Base-by-base conservation (phyloP, 148 eudicot genomes). In the Chenopodium suecicum region DNA sequence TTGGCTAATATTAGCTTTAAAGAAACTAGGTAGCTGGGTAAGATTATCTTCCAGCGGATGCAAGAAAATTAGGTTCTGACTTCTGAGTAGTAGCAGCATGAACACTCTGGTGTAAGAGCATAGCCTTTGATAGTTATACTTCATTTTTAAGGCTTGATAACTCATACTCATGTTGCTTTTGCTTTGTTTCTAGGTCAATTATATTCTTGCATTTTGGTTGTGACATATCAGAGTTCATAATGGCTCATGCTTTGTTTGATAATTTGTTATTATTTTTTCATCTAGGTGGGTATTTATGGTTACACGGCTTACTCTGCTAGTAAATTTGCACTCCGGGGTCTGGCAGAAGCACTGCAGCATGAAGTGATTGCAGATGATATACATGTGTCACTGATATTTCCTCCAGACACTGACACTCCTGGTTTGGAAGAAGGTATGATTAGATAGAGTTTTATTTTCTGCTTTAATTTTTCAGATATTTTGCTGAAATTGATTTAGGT, bases 231-330 rank as follows among this genome's bases (percentile, higher is more conserved):
- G 27, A 54, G 48, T 52, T 73, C 27, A 41, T 9, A 71, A 60
- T 2, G 5, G 69, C 22, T 73, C 20, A 13, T 22, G 9, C 60
- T 66, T 68, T 71, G 32, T 73, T 22, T 56, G 56, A 17, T 4
- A 62, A 9, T 72, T 73, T 31, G 70, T 29, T 81, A 27, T 65
- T 67, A 47, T 78, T 13, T 62, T 80, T 82, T 32, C 48, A 37
- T 79, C 29, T 81, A 94, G 98, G 98, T 91, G 67, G 99, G 99
- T 44, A 87, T 96, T 22, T 96, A 94, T 83, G 99, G 99, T 70
- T 96, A 92, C 85, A 90, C 98, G 32, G 94, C 98, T 84, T 96
- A 96, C 85, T 91, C 98, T 11, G 99, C 99, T 23, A 96, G 97
- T 85, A 96, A 96, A 78, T 96, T 96, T 85, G 99, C 91, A 37